Evolutionary conservation across 345 rosid species (phyloP), one percentile per base, ranked within the genome.

Genomic region (Arabidopsis suecica): DNA sequence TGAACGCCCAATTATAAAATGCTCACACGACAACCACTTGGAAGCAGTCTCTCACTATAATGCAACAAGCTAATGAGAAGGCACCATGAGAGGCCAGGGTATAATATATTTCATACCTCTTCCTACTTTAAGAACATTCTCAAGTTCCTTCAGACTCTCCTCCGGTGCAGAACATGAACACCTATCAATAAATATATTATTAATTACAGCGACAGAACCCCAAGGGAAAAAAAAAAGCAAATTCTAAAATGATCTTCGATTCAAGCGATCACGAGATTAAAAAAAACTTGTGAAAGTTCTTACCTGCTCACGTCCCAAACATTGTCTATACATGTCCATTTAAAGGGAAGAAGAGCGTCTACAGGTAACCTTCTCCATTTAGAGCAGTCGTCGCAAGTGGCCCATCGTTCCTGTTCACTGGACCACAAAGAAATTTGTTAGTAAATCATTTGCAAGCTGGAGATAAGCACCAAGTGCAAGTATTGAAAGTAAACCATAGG

Each of bases 331-430:
- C 97, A 93, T 25, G 84, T 80, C 98, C 98, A 91, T 69, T 76
- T 91, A 9, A 86, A 82, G 45, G 97, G 87, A 30, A 93, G 93
- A 81, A 93, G 88, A 72, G 79, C 88, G 61, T 87, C 88, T 28
- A 75, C 25, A 1, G 94, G 93, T 79, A 93, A 83, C 79, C 84
- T 85, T 84, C 96, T 76, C 98, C 96, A 93, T 82, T 89, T 93
- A 40, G 75, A 84, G 84, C 98, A 93, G 72, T 86, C 84, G 65
- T 93, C 98, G 65, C 98, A 93, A 57, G 85, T 87, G 41, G 86
- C 93, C 96, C 98, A 93, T 82, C 87, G 93, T 38, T 87, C 96
- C 44, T 81, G 86, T 58, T 69, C 86, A 78, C 97, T 93, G 85
- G 10, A 59, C 13, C 61, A 68, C 53, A 61, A 51, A 51, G 5